These are phyloP conservation scores for Clavispora vitiphila DNA, from an alignment of 805 yeast species.

Conservation along the genomic window DNA sequence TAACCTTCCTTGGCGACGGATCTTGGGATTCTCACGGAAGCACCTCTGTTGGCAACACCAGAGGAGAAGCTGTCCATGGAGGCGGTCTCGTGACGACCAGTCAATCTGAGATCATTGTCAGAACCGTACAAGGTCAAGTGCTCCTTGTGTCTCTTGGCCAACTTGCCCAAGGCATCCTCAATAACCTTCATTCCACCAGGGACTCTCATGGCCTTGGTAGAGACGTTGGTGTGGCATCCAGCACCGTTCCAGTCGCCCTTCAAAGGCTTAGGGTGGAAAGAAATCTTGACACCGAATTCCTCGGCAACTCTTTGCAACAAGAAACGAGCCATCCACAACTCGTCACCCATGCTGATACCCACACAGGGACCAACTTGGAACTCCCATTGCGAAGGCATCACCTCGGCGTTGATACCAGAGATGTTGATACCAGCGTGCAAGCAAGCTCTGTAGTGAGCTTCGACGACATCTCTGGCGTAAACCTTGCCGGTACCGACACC, in stretches of 20 bases:
- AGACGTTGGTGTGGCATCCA: conserved; percentile 99
- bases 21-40: conserved; percentile 97
- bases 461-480: conserved; percentile 95
- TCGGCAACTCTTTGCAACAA: conserved; percentile 92
- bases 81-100: conserved; percentile 99
- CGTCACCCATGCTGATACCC: conserved; percentile 96
- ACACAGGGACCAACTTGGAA: conserved; percentile 98
- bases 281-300: conserved; percentile 97
- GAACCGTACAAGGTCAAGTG: conserved; percentile 93
- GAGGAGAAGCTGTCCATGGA: conserved; percentile 84
- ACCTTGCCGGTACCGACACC: conserved; percentile 99
- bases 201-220: conserved; percentile 84
- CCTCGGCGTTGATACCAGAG: conserved; percentile 98
- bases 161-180: conserved; percentile 87
- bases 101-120: conserved; percentile 91
- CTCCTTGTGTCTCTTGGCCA: conserved; percentile 93
- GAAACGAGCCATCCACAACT: conserved; percentile 94
- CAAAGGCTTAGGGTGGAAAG: conserved; percentile 98
- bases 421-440: conserved; percentile 84
- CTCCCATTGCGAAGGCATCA: conserved; percentile 99
- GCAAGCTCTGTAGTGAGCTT: conserved; percentile 99
- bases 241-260: conserved; percentile 99
- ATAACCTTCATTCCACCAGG: conserved; percentile 96
- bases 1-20: conserved; percentile 96
- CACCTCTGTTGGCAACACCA: conserved; percentile 99